phyloP scores from a whole-genome alignment of 164 flowering plant species.

The Aristolochia californica region DNA sequence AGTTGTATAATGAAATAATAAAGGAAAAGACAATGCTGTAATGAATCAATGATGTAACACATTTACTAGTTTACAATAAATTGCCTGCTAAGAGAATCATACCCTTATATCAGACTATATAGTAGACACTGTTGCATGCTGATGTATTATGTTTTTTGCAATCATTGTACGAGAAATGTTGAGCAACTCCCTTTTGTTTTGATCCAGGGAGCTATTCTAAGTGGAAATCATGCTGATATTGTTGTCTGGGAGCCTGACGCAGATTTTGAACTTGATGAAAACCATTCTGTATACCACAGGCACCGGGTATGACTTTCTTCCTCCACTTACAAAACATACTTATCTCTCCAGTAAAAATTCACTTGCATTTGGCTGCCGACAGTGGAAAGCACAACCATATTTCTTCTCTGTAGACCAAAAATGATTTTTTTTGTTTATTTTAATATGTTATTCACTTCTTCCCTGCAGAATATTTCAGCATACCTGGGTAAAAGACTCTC shows the following conservation, averaged over 20 bases:
- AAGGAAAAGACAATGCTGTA: no score
- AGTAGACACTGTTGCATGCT: no score
- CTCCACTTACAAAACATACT: not conserved
- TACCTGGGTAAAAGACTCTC: constrained; percentile 68
- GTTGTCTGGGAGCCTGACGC: constrained; percentile 92
- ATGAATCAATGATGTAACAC: no score
- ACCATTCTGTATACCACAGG: constrained; percentile 46
- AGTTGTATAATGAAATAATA: not conserved
- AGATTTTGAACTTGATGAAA: constrained; percentile 53
- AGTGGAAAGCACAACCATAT: no score
- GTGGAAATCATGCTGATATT: constrained; percentile 83
- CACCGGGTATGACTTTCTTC: constrained; percentile 48
- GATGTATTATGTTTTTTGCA: no score
- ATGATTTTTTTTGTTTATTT: not conserved
- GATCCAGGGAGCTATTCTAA: constrained; percentile 69
- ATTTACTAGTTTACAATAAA: not conserved
- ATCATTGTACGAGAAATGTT: not conserved
- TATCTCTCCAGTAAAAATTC: not conserved
- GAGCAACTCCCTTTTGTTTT: not conserved
- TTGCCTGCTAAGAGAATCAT: not conserved
- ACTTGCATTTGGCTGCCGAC: no score
- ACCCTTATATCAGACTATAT: no score
- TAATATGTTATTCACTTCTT: not conserved
- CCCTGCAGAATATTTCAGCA: constrained; percentile 61
- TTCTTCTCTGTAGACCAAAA: not conserved